Evolutionary conservation across 2,329 filamentous ascomycete species (phyloP).

Genomic region (Stenocarpella maydis): DNA sequence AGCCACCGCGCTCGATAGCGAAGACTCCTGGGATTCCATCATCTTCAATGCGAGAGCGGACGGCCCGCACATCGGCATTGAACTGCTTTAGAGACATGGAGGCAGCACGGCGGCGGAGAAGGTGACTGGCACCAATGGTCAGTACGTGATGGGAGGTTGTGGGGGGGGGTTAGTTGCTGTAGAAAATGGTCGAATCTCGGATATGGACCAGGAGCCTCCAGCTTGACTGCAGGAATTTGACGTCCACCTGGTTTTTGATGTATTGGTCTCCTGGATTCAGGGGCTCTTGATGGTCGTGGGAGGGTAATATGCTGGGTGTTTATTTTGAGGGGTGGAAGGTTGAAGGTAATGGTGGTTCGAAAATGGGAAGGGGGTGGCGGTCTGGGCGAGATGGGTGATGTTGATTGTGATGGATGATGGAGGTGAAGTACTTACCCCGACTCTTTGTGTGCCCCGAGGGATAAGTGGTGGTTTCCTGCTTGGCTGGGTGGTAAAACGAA

Average conservation of each 20-base stretch:
- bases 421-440: conserved; percentile 2
- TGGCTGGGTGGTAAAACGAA: background rate
- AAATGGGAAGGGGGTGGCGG: too few relatives aligned
- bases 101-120: background rate
- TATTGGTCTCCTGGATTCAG: too few relatives aligned
- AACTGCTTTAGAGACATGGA: conserved; percentile 74
- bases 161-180: background rate
- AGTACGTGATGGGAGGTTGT: background rate
- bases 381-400: too few relatives aligned
- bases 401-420: too few relatives aligned
- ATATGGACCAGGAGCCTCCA: background rate
- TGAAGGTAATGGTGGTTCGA: background rate
- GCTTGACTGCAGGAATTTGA: background rate
- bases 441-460: background rate
- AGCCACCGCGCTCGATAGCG: conserved; percentile 67
- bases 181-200: background rate
- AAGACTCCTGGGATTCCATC: conserved; percentile 49
- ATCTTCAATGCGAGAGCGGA: conserved; percentile 52
- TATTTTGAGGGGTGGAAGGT: background rate
- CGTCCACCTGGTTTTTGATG: background rate
- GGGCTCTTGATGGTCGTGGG: background rate
- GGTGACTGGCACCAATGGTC: background rate
- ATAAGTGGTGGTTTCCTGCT: background rate
- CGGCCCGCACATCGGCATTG: conserved; percentile 61
- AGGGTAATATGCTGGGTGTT: background rate